A percentile compares a stretch with the other conserved stretches of the same genome.
These are phyloP conservation scores for Boehmeria nivea DNA, from an alignment of 306 rosid genomes.

Conservation along the genomic window DNA sequence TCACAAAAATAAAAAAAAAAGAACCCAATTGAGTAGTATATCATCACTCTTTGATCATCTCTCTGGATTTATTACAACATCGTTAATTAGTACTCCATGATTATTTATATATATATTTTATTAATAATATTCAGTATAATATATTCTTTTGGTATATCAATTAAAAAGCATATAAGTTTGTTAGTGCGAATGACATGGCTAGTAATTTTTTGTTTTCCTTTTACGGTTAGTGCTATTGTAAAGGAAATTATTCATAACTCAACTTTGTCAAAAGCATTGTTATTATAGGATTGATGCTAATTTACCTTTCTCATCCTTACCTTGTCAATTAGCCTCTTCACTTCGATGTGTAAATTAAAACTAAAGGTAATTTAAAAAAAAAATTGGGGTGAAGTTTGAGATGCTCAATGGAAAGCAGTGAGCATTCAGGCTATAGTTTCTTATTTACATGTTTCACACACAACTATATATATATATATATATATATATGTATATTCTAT, in stretches of 20 bases:
- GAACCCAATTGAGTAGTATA: neutral
- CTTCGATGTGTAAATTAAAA: neutral
- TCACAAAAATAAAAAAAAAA: neutral
- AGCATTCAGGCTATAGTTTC: neutral
- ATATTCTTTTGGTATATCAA: too few species aligned
- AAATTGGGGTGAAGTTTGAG: neutral
- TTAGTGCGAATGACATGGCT: slow-evolving; percentile 52
- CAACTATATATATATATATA: neutral
- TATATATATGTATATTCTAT: too few species aligned
- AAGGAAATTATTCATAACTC: neutral
- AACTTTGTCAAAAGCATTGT: slow-evolving; percentile 5
- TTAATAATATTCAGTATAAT: neutral
- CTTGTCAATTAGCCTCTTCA: slow-evolving; percentile 1
- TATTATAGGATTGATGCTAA: neutral
- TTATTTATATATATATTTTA: neutral
- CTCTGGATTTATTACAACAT: neutral
- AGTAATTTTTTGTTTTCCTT: slow-evolving; percentile 1
- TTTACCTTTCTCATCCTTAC: neutral
- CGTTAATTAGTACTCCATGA: too few species aligned
- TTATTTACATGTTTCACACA: neutral
- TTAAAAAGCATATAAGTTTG: too few species aligned
- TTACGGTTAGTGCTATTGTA: slow-evolving; percentile 1
- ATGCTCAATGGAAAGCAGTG: too few species aligned
- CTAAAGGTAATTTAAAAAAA: neutral
- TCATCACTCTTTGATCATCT: slow-evolving; percentile 2